Percentiles rank a stretch among this genome's conserved stretches.
Evolutionary conservation across 2,329 filamentous ascomycete genomes (phyloP).

Genomic region (Dryadomyces sulphureus): DNA sequence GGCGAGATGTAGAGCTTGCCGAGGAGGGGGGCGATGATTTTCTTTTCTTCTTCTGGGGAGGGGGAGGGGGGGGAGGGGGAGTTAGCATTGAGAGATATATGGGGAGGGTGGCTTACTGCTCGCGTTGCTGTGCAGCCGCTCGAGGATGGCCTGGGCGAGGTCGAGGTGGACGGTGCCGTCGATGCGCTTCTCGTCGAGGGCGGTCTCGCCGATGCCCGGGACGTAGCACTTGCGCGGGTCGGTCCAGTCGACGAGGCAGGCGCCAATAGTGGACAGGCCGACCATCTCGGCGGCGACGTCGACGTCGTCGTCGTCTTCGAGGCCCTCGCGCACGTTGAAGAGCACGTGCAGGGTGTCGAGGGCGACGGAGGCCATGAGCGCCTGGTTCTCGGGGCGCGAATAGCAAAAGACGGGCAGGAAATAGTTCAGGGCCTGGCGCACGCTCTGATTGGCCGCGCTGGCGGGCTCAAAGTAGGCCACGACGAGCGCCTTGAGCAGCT

Average conservation of each 20-base stretch:
- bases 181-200: conserved; percentile 45
- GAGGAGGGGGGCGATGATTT: conserved; percentile 61
- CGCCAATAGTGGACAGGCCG: conserved; percentile 59
- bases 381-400: conserved; percentile 66
- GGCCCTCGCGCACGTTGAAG: conserved; percentile 53
- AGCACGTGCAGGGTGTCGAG: conserved; percentile 63
- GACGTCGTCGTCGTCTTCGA: conserved; percentile 62
- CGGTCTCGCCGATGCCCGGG: conserved; percentile 20
- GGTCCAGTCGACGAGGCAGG: conserved; percentile 86
- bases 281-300: conserved; percentile 69
- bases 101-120: conserved; percentile 38
- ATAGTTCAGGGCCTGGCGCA: conserved; percentile 79
- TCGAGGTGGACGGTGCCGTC: conserved; percentile 70
- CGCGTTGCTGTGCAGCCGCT: conserved; percentile 51
- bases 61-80: conserved; percentile 15
- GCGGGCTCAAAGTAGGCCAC: conserved; percentile 82
- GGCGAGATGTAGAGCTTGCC: conserved; percentile 70
- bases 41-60: conserved; percentile 68
- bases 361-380: conserved; percentile 61
- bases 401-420: conserved; percentile 93
- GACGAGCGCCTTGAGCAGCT: conserved; percentile 73
- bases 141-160: conserved; percentile 63
- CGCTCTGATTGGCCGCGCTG: conserved; percentile 62
- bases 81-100: background rate
- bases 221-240: conserved; percentile 68